Evolutionary conservation across 148 eudicot species (phyloP).

Genomic region (Persicaria maculosa): DNA sequence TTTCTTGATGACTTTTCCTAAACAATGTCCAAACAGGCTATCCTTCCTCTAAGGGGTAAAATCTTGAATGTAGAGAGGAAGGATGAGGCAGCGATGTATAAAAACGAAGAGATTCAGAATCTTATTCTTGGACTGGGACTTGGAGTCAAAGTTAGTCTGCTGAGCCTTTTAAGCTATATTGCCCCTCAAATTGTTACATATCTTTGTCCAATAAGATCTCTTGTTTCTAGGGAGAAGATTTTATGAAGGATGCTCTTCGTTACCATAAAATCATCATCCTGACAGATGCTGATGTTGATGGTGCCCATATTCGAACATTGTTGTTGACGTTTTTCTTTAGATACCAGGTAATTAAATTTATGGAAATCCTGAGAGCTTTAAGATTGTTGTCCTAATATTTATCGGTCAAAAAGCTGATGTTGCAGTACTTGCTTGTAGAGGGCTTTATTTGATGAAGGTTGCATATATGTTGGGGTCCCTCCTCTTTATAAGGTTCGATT

Average conservation of each 20-base stretch:
- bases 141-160: slow-evolving; percentile 78
- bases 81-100: slow-evolving; percentile 98
- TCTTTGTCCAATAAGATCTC: slow-evolving; percentile 12
- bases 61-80: slow-evolving; percentile 84
- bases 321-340: slow-evolving; percentile 87
- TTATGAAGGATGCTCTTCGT: slow-evolving; percentile 74
- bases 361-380: neutral
- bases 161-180: neutral
- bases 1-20: neutral
- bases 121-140: slow-evolving; percentile 89
- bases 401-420: neutral
- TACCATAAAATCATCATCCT: slow-evolving; percentile 92
- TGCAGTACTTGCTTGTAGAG: slow-evolving; percentile 49
- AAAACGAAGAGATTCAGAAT: slow-evolving; percentile 90
- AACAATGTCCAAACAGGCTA: slow-evolving; percentile 51
- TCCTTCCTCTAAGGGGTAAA: slow-evolving; percentile 94
- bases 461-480: slow-evolving; percentile 96
- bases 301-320: slow-evolving; percentile 92
- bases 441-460: slow-evolving; percentile 88
- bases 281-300: slow-evolving; percentile 99
- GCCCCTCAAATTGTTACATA: neutral
- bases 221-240: slow-evolving; percentile 86
- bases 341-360: slow-evolving; percentile 67
- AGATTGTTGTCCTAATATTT: neutral
- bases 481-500: slow-evolving; percentile 80